Base-by-base conservation (phyloP, 2,329 filamentous ascomycete species). In the Magnaporthiopsis rhizophila region DNA sequence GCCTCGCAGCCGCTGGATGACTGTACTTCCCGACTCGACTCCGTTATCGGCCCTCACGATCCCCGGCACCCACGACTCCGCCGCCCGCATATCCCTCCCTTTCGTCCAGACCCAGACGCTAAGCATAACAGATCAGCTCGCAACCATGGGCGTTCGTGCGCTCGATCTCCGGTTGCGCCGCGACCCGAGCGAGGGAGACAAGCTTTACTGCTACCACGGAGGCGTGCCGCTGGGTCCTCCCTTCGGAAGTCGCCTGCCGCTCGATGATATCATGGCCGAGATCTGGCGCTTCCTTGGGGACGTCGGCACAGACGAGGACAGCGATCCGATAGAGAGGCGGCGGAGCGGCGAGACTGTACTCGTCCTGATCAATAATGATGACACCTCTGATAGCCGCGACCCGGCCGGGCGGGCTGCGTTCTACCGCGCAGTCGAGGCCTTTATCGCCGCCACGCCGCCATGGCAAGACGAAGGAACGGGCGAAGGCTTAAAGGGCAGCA, bases 81-180 rank as follows among this genome's bases (percentile, higher is more conserved):
- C 80, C 68, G 72, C 72, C 56, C 66, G 72, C 60, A 71, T 69
- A 65, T 70, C 68, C 59, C 69, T 74, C 12, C 88, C 88, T 0
- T 90, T 87, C 11, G 89, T 91, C n/a, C 83, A 88, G 57, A 91
- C 89, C 68, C 89, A 91, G 74, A 83, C 86, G 53, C 84, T 89
- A 24, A 80, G 81, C 36, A 80, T 88, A 0, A 74, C 76, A 59
- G 82, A 85, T 66, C 89, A 91, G 72, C 80, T 91, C n/a, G 45
- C 18, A 11, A 78, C 83, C 26, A 86, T 90, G 67, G 89, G 89
- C 2, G 83, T 91, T 58, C 86, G 89, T 50, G 91, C 91, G 77
- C 83, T 91, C 67, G 89, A 91, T 71, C 78, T 83, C 69, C 74
- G 82, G 63, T 76, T 79, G 65, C 73, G 80, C 61, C 74, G 79